Conservation (phyloP, 1,139 yeast genomes). For the Blastobotrys elegans region DNA sequence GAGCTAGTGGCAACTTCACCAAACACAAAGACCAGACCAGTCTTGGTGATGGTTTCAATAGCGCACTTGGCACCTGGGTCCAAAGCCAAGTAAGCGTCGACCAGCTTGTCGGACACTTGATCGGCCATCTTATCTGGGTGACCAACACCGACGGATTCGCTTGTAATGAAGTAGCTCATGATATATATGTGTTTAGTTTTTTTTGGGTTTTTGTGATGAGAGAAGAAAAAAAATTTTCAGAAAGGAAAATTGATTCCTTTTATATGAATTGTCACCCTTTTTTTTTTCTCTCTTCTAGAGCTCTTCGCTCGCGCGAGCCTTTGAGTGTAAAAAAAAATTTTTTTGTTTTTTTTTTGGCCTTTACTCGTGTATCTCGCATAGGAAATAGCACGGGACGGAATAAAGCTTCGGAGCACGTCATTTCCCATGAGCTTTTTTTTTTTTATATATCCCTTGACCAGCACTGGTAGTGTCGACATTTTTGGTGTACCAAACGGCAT, state of each 20-base stretch:
- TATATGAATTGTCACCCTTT: too few species aligned
- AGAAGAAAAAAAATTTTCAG: conserved; percentile 4
- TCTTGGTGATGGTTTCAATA: conserved; percentile 98
- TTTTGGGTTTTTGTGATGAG: conserved; percentile 1
- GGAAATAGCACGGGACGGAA: too few species aligned
- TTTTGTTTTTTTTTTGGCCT: neutral
- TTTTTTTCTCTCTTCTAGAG: too few species aligned
- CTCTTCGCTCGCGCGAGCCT: neutral
- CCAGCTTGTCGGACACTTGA: conserved; percentile 97
- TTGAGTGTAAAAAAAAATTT: neutral
- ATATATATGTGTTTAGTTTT: conserved; percentile 27
- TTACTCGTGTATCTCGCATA: neutral
- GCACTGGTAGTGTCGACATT: neutral
- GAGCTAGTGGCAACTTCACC: conserved; percentile 99
- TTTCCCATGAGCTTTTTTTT: neutral
- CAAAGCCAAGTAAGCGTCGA: conserved; percentile 93
- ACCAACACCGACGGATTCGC: conserved; percentile 97
- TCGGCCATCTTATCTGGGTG: conserved; percentile 99
- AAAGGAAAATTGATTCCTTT: neutral
- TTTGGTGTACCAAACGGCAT: neutral
- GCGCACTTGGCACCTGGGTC: conserved; percentile 99
- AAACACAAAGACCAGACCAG: conserved; percentile 98
- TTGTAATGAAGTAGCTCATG: conserved; percentile 72
- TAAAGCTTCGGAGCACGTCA: neutral
- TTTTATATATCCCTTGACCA: neutral